Evolutionary conservation across 2,329 filamentous ascomycete genomes (phyloP).

Genomic region (Pseudogymnoascus sp.): DNA sequence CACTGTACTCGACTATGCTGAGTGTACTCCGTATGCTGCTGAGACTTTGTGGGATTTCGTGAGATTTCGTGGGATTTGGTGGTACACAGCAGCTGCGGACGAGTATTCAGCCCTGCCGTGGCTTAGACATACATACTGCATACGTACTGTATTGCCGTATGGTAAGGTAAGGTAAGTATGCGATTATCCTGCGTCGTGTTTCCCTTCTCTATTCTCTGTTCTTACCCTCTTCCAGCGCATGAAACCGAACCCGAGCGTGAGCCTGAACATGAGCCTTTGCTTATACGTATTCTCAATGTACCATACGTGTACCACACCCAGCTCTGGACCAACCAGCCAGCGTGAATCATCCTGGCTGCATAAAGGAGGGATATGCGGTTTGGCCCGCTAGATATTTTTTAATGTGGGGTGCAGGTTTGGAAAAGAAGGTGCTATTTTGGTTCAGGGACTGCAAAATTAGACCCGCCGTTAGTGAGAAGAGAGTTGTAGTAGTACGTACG

Average conservation of each 20-base stretch:
- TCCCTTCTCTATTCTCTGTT: background rate
- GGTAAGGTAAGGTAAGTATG: background rate
- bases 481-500: too few relatives aligned
- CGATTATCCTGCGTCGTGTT: background rate
- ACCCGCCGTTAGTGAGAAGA: background rate
- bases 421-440: background rate
- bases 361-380: conserved; percentile 8
- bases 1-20: too few relatives aligned
- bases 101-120: background rate
- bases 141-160: too few relatives aligned
- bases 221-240: background rate
- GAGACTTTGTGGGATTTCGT: too few relatives aligned
- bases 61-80: background rate
- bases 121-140: background rate
- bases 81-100: background rate
- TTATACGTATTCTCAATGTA: background rate
- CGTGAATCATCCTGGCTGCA: conserved; percentile 1
- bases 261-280: too few relatives aligned
- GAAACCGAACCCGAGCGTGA: too few relatives aligned
- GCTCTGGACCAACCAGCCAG: background rate
- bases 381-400: conserved; percentile 2
- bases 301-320: background rate
- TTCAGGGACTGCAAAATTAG: background rate
- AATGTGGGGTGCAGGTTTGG: background rate
- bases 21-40: too few relatives aligned